Evolutionary conservation across 2,329 filamentous ascomycete genomes (phyloP).

Genomic region (Claviceps sp.): DNA sequence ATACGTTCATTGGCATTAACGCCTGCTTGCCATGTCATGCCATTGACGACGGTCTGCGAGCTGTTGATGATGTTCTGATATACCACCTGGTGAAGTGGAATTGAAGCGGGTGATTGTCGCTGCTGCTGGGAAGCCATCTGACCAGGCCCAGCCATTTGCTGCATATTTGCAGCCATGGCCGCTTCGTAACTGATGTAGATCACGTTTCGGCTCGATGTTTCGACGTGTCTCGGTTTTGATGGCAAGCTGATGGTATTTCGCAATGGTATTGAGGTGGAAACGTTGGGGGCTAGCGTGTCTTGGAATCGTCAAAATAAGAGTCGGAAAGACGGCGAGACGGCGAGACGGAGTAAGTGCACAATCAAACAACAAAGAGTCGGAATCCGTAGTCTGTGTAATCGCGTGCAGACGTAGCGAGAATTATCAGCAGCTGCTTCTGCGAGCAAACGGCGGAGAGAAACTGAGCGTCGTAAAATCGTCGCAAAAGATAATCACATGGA

Average conservation of each 20-base stretch:
- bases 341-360: background rate
- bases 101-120: constrained; percentile 16
- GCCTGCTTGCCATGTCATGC: constrained; percentile 26
- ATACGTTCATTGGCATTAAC: constrained; percentile 27
- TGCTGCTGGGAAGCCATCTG: constrained; percentile 32
- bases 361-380: background rate
- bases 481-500: background rate
- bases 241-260: background rate
- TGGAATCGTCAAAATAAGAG: background rate
- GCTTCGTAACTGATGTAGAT: constrained; percentile 12
- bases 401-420: background rate
- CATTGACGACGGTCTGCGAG: constrained; percentile 17
- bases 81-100: constrained; percentile 25
- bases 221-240: background rate
- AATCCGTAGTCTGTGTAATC: background rate
- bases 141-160: constrained; percentile 38
- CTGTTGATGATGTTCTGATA: constrained; percentile 26
- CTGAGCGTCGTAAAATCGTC: background rate
- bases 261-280: background rate
- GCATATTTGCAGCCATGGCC: constrained; percentile 49
- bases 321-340: background rate
- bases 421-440: background rate
- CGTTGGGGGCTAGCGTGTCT: background rate
- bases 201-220: background rate
- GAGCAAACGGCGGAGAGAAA: background rate